Percentiles rank a stretch among this genome's conserved stretches.
phyloP scores from a whole-genome alignment of 352 stramenopile genomes.

The Globisporangium uncinulatum region DNA sequence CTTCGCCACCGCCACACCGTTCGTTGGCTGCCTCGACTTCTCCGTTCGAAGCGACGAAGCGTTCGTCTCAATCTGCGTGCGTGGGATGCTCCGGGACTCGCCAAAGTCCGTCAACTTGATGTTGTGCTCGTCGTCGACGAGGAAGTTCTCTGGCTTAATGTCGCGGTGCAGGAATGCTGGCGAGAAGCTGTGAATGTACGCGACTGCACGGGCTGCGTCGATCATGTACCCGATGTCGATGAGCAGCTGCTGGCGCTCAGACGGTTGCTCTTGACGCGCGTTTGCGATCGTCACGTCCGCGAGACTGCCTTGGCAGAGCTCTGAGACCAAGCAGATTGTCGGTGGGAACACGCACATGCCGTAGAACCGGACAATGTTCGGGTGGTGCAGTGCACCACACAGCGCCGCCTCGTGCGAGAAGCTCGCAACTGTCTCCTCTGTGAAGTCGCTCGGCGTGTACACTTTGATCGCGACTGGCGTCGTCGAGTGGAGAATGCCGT shows the following conservation, averaged over 20 bases:
- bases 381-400: slow-evolving; percentile 39
- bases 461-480: slow-evolving; percentile 52
- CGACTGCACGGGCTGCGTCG: slow-evolving; percentile 46
- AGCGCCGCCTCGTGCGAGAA: slow-evolving; percentile 65
- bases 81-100: slow-evolving; percentile 44
- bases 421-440: slow-evolving; percentile 38
- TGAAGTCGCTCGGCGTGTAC: slow-evolving; percentile 48
- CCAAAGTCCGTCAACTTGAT: slow-evolving; percentile 71
- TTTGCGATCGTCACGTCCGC: slow-evolving; percentile 33
- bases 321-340: slow-evolving; percentile 54
- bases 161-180: slow-evolving; percentile 61
- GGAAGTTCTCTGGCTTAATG: slow-evolving; percentile 62
- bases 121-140: slow-evolving; percentile 40
- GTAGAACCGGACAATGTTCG: slow-evolving; percentile 62
- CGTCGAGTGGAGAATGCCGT: slow-evolving; percentile 26
- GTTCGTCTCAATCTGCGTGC: slow-evolving; percentile 2
- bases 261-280: slow-evolving; percentile 5
- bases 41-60: neutral
- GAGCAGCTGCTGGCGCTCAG: slow-evolving; percentile 29
- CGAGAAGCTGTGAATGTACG: slow-evolving; percentile 62
- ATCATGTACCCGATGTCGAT: slow-evolving; percentile 59
- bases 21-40: neutral
- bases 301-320: slow-evolving; percentile 46
- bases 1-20: neutral
- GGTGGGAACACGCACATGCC: slow-evolving; percentile 62